phyloP scores from a whole-genome alignment of 2,329 filamentous ascomycete genomes.

The Penicillium rolfsii region DNA sequence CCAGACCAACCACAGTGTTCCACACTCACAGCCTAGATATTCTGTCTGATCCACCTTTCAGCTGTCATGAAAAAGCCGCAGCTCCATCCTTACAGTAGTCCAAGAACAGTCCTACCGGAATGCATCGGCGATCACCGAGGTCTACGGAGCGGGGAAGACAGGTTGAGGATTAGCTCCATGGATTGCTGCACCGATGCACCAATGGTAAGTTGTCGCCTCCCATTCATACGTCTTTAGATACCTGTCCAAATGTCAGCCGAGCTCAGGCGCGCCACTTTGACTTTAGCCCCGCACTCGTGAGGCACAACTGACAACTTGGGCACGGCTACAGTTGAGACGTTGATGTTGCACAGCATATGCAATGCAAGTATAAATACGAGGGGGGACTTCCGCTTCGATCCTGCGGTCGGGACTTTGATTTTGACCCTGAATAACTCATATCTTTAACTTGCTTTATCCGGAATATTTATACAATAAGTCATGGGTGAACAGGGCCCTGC shows the following conservation, averaged over 20 bases:
- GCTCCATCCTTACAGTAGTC: too few species aligned
- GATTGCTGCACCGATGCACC: neutral
- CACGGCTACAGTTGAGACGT: neutral
- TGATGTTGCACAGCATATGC: neutral
- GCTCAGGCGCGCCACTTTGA: neutral
- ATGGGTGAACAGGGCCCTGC: slow-evolving; percentile 5
- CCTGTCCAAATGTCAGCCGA: neutral
- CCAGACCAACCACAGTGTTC: too few species aligned
- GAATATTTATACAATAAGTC: too few species aligned
- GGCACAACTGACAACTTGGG: neutral
- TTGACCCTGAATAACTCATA: neutral
- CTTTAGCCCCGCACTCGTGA: neutral
- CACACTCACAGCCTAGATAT: too few species aligned
- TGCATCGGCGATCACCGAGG: neutral
- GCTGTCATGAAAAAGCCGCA: neutral
- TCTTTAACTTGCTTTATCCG: neutral
- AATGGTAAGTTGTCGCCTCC: neutral
- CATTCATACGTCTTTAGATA: neutral
- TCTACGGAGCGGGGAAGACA: neutral
- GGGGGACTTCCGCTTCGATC: neutral
- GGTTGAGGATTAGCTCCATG: neutral
- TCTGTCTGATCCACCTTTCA: neutral
- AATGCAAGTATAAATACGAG: neutral
- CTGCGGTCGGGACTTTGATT: neutral
- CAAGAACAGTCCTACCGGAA: neutral